These are phyloP conservation scores for Leccinum disarticulatum DNA, from an alignment of 768 basidiomycete genomes.

Conservation along the genomic window DNA sequence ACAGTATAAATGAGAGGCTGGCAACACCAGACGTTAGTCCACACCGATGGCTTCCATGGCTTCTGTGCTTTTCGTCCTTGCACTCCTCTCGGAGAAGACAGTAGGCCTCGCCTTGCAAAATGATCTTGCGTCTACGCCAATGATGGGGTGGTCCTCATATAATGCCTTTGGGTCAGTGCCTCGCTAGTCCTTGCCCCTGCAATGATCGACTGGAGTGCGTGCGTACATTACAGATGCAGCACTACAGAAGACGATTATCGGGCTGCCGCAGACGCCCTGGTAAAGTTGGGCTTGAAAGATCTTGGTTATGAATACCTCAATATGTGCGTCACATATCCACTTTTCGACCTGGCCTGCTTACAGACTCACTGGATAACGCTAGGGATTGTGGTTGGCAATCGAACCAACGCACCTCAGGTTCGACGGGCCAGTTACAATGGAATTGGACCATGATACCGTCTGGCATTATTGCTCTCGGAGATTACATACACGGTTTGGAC, in stretches of 20 bases:
- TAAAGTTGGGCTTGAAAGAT: constrained; percentile 1
- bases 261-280: constrained; percentile 5
- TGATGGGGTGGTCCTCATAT: constrained; percentile 17
- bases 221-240: constrained; percentile 1
- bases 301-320: constrained; percentile 12
- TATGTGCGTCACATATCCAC: neutral
- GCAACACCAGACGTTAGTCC: too few relatives aligned
- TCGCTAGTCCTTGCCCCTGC: neutral
- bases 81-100: neutral
- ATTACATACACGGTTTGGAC: constrained; percentile 8
- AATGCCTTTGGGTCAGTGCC: constrained; percentile 10
- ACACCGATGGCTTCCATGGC: neutral
- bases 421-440: constrained; percentile 4
- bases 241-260: constrained; percentile 8
- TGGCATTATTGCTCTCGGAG: constrained; percentile 14
- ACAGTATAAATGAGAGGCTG: too few relatives aligned
- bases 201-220: neutral
- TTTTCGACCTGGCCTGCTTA: too few relatives aligned
- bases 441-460: constrained; percentile 10
- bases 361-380: too few relatives aligned
- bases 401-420: neutral
- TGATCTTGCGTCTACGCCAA: constrained; percentile 9
- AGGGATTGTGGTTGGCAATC: constrained; percentile 19
- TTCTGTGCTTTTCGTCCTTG: neutral
- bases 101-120: constrained; percentile 4